Conservation (phyloP, 2,329 filamentous ascomycete genomes). For the Myriosclerotinia scirpicola region DNA sequence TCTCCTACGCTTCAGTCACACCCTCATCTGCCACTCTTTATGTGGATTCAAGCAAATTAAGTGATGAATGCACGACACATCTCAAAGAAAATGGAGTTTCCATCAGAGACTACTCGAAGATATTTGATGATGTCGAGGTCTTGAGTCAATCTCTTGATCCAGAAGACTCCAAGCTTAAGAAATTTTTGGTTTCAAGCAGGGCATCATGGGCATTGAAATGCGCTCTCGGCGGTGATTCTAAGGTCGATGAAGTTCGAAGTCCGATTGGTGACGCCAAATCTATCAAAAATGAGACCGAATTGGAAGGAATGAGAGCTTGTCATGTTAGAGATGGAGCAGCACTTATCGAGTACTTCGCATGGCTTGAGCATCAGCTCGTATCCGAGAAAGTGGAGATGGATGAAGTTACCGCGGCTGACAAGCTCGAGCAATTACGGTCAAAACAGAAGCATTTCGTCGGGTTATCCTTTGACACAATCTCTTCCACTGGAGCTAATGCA, state of each 20-base stretch:
- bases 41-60: conserved; percentile 77
- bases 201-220: conserved; percentile 91
- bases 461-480: conserved; percentile 93
- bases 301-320: conserved; percentile 90
- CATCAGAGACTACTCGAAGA: conserved; percentile 77
- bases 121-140: conserved; percentile 74
- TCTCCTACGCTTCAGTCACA: conserved; percentile 90
- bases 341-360: conserved; percentile 89
- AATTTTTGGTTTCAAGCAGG: conserved; percentile 83
- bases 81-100: conserved; percentile 67
- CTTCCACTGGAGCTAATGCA: conserved; percentile 79
- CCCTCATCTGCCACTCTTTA: conserved; percentile 76
- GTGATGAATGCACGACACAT: conserved; percentile 65
- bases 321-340: conserved; percentile 93
- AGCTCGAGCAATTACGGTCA: conserved; percentile 74
- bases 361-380: conserved; percentile 86
- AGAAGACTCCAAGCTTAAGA: conserved; percentile 46
- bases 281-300: conserved; percentile 85
- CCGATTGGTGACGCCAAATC: conserved; percentile 90
- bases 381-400: conserved; percentile 73
- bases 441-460: conserved; percentile 76
- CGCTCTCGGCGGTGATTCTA: conserved; percentile 79
- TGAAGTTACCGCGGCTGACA: conserved; percentile 89
- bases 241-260: conserved; percentile 83
- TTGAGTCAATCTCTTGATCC: conserved; percentile 52